These are phyloP conservation scores for Chalciporus sphaerocephalus DNA, from an alignment of 768 basidiomycete species.

Conservation along the genomic window DNA sequence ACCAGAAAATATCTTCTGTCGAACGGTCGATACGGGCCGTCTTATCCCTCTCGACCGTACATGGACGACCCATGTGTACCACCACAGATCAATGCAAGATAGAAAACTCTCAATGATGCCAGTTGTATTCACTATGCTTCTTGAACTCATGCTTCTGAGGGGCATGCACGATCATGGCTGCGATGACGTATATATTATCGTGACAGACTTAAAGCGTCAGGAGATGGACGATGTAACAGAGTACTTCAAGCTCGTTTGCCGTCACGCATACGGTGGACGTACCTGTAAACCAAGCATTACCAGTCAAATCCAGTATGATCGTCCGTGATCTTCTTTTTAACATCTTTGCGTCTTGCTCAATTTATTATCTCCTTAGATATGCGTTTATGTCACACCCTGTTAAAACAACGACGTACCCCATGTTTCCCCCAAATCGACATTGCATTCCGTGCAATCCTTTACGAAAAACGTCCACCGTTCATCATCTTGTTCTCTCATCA, in stretches of 20 bases:
- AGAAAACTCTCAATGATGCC: slow-evolving; percentile 73
- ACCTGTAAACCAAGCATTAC: slow-evolving; percentile 62
- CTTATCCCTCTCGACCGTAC: slow-evolving; percentile 77
- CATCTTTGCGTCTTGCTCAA: slow-evolving; percentile 5
- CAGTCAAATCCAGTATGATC: slow-evolving; percentile 64
- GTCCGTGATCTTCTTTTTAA: slow-evolving; percentile 38
- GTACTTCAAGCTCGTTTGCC: slow-evolving; percentile 73
- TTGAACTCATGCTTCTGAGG: slow-evolving; percentile 73
- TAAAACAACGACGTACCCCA: slow-evolving; percentile 66
- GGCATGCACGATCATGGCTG: slow-evolving; percentile 80
- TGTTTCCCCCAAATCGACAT: slow-evolving; percentile 83
- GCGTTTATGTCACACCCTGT: slow-evolving; percentile 62
- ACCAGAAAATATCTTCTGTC: slow-evolving; percentile 75
- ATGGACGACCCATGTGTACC: slow-evolving; percentile 78
- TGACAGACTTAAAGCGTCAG: slow-evolving; percentile 72
- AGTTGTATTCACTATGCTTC: slow-evolving; percentile 77
- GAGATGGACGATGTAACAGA: slow-evolving; percentile 80
- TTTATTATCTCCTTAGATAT: slow-evolving; percentile 41
- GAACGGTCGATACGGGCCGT: slow-evolving; percentile 73
- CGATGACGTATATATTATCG: slow-evolving; percentile 75
- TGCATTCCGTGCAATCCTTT: slow-evolving; percentile 67
- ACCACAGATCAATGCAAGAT: slow-evolving; percentile 72
- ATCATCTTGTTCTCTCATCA: slow-evolving; percentile 76
- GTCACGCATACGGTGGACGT: slow-evolving; percentile 58
- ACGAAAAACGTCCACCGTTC: slow-evolving; percentile 74